Conservation (phyloP, 441 rosid genomes). For the Raphanus hybrid region DNA sequence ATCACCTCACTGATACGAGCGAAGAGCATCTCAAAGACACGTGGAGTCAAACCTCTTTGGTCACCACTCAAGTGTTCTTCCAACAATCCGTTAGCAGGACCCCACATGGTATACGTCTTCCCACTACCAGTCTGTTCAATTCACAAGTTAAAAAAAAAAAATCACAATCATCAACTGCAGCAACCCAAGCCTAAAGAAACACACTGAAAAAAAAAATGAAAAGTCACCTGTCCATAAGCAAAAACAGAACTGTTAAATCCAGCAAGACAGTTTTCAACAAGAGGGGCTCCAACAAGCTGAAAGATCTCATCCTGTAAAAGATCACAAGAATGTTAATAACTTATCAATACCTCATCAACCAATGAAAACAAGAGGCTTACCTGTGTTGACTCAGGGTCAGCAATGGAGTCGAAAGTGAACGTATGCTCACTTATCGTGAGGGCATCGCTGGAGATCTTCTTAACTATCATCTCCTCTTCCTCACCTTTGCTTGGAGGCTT, state of each 20-base stretch:
- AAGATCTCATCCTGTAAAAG: conserved; percentile 75
- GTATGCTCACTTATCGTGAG: conserved; percentile 79
- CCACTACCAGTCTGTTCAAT: conserved; percentile 90
- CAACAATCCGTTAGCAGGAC: conserved; percentile 84
- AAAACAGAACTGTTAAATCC: conserved; percentile 99
- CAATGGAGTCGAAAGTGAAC: conserved; percentile 91
- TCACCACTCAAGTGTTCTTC: conserved; percentile 72
- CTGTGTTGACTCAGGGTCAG: conserved; percentile 82
- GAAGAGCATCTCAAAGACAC: conserved; percentile 85
- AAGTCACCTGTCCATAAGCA: conserved; percentile 95
- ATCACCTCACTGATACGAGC: conserved; percentile 85
- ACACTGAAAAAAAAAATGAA: neutral
- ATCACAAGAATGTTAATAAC: conserved; percentile 13
- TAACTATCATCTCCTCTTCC: conserved; percentile 71
- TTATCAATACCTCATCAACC: neutral
- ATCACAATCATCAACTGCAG: neutral
- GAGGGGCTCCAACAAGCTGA: conserved; percentile 88
- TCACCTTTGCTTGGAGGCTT: conserved; percentile 78
- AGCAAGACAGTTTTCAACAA: conserved; percentile 95
- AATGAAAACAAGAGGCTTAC: conserved; percentile 39
- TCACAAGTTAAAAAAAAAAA: conserved; percentile 6
- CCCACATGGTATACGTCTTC: conserved; percentile 99
- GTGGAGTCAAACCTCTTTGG: conserved; percentile 95
- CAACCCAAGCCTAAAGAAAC: conserved; percentile 3
- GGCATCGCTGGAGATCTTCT: conserved; percentile 69